Evolutionary conservation across 2,329 filamentous ascomycete species (phyloP), one percentile per base, ranked within the genome.

Genomic region (Purpureocillium takamizusanense): DNA sequence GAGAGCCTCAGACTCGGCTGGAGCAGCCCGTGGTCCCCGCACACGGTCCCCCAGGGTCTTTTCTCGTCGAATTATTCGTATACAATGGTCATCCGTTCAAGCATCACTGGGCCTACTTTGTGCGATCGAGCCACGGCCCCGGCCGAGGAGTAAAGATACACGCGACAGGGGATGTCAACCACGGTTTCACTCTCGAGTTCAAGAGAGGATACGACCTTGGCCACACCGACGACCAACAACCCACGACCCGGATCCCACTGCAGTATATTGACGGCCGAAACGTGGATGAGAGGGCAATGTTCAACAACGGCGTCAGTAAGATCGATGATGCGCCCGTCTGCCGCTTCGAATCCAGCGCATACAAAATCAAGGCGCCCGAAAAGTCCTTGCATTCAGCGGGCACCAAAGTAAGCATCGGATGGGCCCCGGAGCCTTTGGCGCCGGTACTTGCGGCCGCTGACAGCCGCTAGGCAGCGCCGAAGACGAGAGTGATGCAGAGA

Each of bases 51-150:
- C 9, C 35, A 2, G 46, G 46, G 0, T 43, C 50, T 5, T 50
- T 54, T 29, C 31, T 57, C 4, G 40, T 60, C 13, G 49, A 59
- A 23, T 38, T 61, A 6, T 32, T 59, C 12, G 51, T 50, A 16
- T 58, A 42, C 44, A 60, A 52, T 36, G 59, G 59, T 13, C 16
- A 36, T 0, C 57, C 54, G 0, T 62, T 59, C 46, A 58, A 56
- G 32, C 51, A 62, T 36, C 56, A 62, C 45, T 62, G 58, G 58
- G 53, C 54, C 2, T 61, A 58, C 34, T 62, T 42, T 31, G 33
- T 61, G 2, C 31, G 36, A 15, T 54, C 53, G 0, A 42, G 33
- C 4, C 1, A 7, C 1, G 13, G 50, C 13, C 33, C 43, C 2
- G 28, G 49, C 6, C n/a, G 51, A 2, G 57, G 58, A 5, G 49